These are phyloP conservation scores for Musa acuminata DNA, from an alignment of 176 grass and related monocot genomes.

Conservation along the genomic window DNA sequence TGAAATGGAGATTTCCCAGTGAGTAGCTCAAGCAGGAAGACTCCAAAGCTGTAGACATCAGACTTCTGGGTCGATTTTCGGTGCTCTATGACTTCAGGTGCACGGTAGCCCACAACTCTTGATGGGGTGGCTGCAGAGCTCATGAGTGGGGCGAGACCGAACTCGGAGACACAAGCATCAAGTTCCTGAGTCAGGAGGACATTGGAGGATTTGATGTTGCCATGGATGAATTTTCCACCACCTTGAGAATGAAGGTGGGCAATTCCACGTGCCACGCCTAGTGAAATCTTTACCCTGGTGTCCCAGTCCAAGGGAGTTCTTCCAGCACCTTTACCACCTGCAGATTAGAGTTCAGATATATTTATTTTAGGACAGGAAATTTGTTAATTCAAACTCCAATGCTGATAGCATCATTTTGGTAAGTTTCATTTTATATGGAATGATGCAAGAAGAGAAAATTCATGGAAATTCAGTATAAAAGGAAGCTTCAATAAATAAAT, in stretches of 20 bases:
- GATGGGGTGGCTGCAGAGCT: background rate
- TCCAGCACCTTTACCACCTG: constrained; percentile 14
- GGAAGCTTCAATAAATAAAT: too few species aligned
- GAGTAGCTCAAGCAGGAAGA: constrained; percentile 2
- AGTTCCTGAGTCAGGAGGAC: constrained; percentile 9
- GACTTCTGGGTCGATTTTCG: constrained; percentile 2
- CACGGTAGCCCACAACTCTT: constrained; percentile 8
- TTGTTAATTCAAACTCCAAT: too few species aligned
- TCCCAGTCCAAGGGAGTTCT: constrained; percentile 8
- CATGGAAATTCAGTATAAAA: too few species aligned
- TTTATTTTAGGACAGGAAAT: too few species aligned
- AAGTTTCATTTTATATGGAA: too few species aligned
- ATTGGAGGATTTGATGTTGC: constrained; percentile 10
- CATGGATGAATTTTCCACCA: constrained; percentile 11
- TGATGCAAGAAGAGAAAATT: too few species aligned
- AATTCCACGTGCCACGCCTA: constrained; percentile 3
- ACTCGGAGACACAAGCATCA: constrained; percentile 4
- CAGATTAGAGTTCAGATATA: too few species aligned
- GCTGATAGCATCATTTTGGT: too few species aligned
- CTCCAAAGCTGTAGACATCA: constrained; percentile 13
- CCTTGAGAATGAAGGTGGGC: constrained; percentile 3
- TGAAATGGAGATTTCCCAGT: constrained; percentile 14
- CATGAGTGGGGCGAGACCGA: background rate
- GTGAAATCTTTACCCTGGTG: background rate
- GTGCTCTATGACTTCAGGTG: constrained; percentile 5